phyloP scores from a whole-genome alignment of 2,329 filamentous ascomycete species.

The Paecilomyces variotii region DNA sequence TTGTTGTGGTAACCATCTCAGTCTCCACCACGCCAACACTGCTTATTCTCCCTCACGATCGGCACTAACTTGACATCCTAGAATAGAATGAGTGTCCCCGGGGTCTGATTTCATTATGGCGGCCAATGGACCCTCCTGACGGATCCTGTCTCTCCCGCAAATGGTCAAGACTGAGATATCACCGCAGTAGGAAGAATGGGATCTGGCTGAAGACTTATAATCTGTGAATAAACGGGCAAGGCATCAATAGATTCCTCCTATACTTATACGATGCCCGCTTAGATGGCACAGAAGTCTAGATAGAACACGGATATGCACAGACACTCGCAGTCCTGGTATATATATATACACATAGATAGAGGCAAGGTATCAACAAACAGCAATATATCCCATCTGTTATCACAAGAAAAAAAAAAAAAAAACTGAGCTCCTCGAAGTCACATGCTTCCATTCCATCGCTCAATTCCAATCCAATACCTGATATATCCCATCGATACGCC shows the following conservation, averaged over 20 bases:
- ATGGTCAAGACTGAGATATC: no score
- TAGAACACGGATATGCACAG: background rate
- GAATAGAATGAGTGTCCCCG: no score
- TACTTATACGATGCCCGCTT: background rate
- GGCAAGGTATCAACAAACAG: background rate
- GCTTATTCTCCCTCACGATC: no score
- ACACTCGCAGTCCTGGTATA: background rate
- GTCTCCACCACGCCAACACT: background rate
- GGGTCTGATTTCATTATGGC: no score
- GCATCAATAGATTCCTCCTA: no score
- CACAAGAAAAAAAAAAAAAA: background rate
- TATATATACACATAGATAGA: background rate
- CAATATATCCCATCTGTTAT: background rate
- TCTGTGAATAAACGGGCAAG: no score
- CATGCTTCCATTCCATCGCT: background rate
- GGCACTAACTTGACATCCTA: no score
- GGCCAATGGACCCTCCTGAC: no score
- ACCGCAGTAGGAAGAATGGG: no score
- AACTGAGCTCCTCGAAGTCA: background rate
- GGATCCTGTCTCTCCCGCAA: no score
- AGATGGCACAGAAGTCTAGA: background rate
- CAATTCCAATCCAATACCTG: background rate
- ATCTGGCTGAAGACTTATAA: background rate
- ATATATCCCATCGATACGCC: background rate
- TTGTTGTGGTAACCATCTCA: background rate